Evolutionary conservation across 768 basidiomycete genomes (phyloP).

Genomic region (Lyophyllum decastes): DNA sequence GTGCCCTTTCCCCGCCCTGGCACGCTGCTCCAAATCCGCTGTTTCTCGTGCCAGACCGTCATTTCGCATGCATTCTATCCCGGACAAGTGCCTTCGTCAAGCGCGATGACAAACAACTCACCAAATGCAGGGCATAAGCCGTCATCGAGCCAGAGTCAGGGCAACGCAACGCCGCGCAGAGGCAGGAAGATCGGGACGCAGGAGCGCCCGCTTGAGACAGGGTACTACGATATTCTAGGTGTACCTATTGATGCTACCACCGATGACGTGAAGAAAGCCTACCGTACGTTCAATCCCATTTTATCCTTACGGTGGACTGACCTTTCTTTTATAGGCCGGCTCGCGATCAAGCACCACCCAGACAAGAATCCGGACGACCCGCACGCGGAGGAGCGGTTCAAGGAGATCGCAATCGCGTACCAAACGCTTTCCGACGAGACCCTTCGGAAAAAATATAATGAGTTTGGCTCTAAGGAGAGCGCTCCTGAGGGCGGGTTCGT

Average conservation of each 20-base stretch:
- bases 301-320: not conserved
- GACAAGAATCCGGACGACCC: slow-evolving; percentile 93
- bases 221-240: slow-evolving; percentile 88
- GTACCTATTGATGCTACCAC: slow-evolving; percentile 72
- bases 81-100: slow-evolving; percentile 48
- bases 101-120: not conserved
- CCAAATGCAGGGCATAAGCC: slow-evolving; percentile 21
- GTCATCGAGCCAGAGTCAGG: slow-evolving; percentile 25
- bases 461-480: slow-evolving; percentile 85
- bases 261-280: slow-evolving; percentile 91
- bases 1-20: slow-evolving; percentile 54
- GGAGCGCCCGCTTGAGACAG: slow-evolving; percentile 84
- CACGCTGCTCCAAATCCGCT: slow-evolving; percentile 65
- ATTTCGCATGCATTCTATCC: slow-evolving; percentile 71
- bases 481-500: slow-evolving; percentile 84
- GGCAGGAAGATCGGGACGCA: slow-evolving; percentile 87
- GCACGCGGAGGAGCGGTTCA: slow-evolving; percentile 83
- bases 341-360: slow-evolving; percentile 90
- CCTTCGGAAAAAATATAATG: slow-evolving; percentile 85
- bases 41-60: slow-evolving; percentile 64
- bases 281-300: slow-evolving; percentile 50
- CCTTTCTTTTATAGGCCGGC: slow-evolving; percentile 48
- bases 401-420: slow-evolving; percentile 87
- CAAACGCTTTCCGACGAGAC: slow-evolving; percentile 80
- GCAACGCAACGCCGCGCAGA: slow-evolving; percentile 35